Percentiles rank a stretch among this genome's conserved stretches.
Evolutionary conservation across 257 asterid species (phyloP).

Genomic region (Salvia miltiorrhiza): DNA sequence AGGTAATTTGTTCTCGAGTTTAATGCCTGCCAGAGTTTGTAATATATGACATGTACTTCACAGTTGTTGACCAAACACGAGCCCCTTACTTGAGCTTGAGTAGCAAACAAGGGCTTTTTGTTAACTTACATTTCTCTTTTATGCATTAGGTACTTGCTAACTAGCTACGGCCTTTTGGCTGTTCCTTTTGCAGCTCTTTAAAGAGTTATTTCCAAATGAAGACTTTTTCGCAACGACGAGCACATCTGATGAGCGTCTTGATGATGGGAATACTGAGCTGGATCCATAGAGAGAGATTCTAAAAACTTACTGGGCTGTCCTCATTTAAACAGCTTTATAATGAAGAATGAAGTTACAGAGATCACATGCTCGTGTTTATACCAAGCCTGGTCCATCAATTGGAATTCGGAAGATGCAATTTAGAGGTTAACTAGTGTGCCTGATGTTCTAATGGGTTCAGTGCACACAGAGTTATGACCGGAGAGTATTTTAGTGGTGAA

Average conservation of each 20-base stretch:
- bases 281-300: constrained; percentile 28
- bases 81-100: not conserved
- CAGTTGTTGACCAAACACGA: not conserved
- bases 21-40: not conserved
- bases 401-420: not conserved
- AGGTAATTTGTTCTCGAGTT: constrained; percentile 35
- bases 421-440: not conserved
- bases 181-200: not conserved
- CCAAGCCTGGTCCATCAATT: not conserved
- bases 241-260: constrained; percentile 28
- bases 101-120: not conserved
- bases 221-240: constrained; percentile 56
- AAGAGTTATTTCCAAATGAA: constrained; percentile 49
- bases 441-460: not conserved
- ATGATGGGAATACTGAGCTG: constrained; percentile 39
- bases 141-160: constrained; percentile 13
- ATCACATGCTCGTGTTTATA: constrained; percentile 7
- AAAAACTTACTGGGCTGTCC: not conserved
- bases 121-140: not conserved
- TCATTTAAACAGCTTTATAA: not conserved
- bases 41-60: not conserved
- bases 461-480: not conserved
- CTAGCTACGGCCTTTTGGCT: constrained; percentile 7
- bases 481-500: not conserved
- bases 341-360: constrained; percentile 18